phyloP scores from a whole-genome alignment of 73 alveolate genomes.

The Paramecium octaurelia region DNA sequence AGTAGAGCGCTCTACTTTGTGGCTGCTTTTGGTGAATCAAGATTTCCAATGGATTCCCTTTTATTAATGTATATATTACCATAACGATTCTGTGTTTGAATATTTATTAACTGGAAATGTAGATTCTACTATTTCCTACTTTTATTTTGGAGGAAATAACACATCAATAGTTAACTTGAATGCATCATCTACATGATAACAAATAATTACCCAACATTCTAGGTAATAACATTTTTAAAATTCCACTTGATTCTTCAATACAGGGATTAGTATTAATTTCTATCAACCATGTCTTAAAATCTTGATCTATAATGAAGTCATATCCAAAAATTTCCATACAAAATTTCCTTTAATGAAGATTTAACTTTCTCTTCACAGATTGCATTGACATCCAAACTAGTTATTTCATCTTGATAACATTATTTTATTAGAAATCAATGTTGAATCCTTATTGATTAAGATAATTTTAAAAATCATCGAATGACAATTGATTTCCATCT shows the following conservation, averaged over 20 bases:
- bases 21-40: constrained; percentile 1
- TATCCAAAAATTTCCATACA: constrained; percentile 93
- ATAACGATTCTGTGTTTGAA: not conserved
- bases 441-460: constrained; percentile 63
- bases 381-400: constrained; percentile 69
- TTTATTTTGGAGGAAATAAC: constrained; percentile 59
- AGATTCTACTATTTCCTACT: not conserved
- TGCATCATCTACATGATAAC: constrained; percentile 59
- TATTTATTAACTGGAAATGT: constrained; percentile 1
- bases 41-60: constrained; percentile 32
- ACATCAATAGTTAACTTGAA: constrained; percentile 69
- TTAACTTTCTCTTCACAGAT: constrained; percentile 65
- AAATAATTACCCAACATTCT: constrained; percentile 80
- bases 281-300: constrained; percentile 83
- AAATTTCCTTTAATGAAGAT: constrained; percentile 68
- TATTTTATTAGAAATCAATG: constrained; percentile 68
- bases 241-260: constrained; percentile 81
- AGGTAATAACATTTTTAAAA: constrained; percentile 81
- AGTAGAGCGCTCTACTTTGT: not conserved
- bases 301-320: constrained; percentile 87
- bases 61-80: not conserved
- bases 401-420: constrained; percentile 73
- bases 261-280: constrained; percentile 97
- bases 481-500: constrained; percentile 79
- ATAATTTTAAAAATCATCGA: constrained; percentile 70